Conservation (phyloP, 768 basidiomycete genomes). For the Gloeostereum incarnatum region DNA sequence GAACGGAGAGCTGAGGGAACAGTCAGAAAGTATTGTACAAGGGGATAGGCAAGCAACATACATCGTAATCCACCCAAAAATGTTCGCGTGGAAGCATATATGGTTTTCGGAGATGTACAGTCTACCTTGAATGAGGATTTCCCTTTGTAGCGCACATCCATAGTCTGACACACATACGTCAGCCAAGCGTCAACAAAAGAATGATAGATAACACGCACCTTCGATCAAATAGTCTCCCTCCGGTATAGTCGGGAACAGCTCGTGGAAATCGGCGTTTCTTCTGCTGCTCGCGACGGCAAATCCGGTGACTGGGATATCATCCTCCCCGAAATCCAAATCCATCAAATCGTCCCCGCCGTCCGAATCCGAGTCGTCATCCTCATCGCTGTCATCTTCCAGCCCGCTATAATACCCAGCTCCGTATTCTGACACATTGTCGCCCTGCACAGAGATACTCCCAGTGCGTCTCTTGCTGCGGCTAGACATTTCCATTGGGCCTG, state of each 20-base stretch:
- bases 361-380: constrained; percentile 9
- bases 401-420: constrained; percentile 28
- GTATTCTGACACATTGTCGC: constrained; percentile 23
- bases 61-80: constrained; percentile 99
- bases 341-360: constrained; percentile 21
- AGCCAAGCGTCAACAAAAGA: constrained; percentile 3
- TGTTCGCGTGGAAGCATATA: constrained; percentile 98
- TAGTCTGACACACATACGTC: constrained; percentile 57
- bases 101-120: constrained; percentile 98
- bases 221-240: constrained; percentile 98
- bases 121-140: constrained; percentile 93
- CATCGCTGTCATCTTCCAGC: constrained; percentile 21
- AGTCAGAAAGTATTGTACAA: constrained; percentile 8
- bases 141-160: constrained; percentile 92
- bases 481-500: no score
- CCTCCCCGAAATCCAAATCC: constrained; percentile 43
- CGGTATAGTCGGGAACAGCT: constrained; percentile 79
- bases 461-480: constrained; percentile 9
- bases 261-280: constrained; percentile 93
- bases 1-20: constrained; percentile 63
- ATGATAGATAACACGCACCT: constrained; percentile 40
- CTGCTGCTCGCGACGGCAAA: constrained; percentile 96
- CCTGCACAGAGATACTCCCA: constrained; percentile 16
- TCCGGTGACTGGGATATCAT: constrained; percentile 87
- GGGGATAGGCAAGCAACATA: constrained; percentile 31